Percentiles rank a stretch among this genome's conserved stretches.
These are phyloP conservation scores for Erysimum cheiranthoides DNA, from an alignment of 345 rosid genomes.

Conservation along the genomic window DNA sequence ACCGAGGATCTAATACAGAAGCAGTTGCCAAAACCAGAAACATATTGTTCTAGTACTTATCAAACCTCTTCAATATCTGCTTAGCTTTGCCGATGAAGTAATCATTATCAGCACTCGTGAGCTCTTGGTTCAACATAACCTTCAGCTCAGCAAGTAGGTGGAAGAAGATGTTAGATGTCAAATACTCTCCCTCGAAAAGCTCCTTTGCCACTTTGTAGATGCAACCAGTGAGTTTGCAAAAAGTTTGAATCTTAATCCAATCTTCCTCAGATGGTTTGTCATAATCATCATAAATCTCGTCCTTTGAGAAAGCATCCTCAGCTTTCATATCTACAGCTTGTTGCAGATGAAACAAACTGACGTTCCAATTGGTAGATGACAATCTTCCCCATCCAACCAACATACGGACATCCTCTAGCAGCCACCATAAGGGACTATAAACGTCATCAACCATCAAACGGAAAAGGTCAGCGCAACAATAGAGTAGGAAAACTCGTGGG, in stretches of 20 bases:
- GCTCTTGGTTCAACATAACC: slow-evolving; percentile 33
- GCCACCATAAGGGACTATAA: background rate
- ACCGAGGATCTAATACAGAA: slow-evolving; percentile 83
- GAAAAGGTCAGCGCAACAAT: slow-evolving; percentile 39
- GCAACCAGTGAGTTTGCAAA: slow-evolving; percentile 22
- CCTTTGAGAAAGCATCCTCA: slow-evolving; percentile 38
- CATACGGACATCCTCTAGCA: slow-evolving; percentile 34
- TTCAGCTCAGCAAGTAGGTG: slow-evolving; percentile 34
- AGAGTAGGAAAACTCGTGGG: background rate
- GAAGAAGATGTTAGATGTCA: slow-evolving; percentile 34
- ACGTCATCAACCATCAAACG: slow-evolving; percentile 30
- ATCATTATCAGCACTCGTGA: slow-evolving; percentile 20
- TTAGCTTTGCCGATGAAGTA: slow-evolving; percentile 14
- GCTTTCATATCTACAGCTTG: slow-evolving; percentile 22
- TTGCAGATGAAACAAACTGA: background rate
- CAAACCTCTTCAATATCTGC: slow-evolving; percentile 45
- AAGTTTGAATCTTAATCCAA: slow-evolving; percentile 31
- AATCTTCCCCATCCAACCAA: slow-evolving; percentile 33
- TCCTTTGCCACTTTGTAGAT: slow-evolving; percentile 35
- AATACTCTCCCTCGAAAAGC: slow-evolving; percentile 25
- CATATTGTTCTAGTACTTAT: slow-evolving; percentile 73
- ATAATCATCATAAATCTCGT: slow-evolving; percentile 31
- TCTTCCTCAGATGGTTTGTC: slow-evolving; percentile 39
- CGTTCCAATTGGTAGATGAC: slow-evolving; percentile 18
- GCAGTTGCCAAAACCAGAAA: slow-evolving; percentile 73